A percentile compares a stretch with the other conserved stretches of the same genome.
These are phyloP conservation scores for Ophiocytium majus DNA, from an alignment of 352 stramenopile genomes.

Conservation along the genomic window DNA sequence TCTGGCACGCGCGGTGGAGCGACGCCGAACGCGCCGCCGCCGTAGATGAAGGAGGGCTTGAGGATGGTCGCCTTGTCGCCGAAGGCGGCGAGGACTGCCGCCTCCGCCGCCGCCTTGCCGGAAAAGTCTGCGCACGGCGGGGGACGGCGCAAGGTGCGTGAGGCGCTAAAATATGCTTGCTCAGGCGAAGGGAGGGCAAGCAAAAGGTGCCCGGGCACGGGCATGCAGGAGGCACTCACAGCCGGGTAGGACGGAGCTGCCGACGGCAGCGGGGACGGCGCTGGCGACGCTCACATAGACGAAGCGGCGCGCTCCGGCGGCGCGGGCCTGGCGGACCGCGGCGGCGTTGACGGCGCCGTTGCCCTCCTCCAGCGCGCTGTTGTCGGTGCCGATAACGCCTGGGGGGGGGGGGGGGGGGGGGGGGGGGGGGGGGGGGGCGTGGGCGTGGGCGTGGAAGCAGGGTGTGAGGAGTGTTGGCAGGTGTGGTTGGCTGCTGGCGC, in stretches of 20 bases:
- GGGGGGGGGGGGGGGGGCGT: no score
- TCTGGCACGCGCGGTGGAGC: background rate
- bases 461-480: no score
- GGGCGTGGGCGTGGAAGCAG: no score
- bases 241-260: background rate
- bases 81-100: background rate
- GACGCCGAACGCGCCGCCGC: background rate
- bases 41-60: conserved; percentile 14
- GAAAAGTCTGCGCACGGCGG: no score
- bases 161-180: no score
- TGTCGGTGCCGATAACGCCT: conserved; percentile 13
- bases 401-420: no score
- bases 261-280: background rate
- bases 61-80: background rate
- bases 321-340: background rate
- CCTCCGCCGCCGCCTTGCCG: background rate
- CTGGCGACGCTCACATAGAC: conserved; percentile 9
- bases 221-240: no score
- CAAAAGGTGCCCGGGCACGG: no score
- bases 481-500: no score
- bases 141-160: no score
- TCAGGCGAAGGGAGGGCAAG: no score
- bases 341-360: conserved; percentile 6
- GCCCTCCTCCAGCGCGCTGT: background rate
- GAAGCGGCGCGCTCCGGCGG: background rate